phyloP scores from a whole-genome alignment of 1,139 yeast species.

The Hemisphaericaspora xylanilytica region DNA sequence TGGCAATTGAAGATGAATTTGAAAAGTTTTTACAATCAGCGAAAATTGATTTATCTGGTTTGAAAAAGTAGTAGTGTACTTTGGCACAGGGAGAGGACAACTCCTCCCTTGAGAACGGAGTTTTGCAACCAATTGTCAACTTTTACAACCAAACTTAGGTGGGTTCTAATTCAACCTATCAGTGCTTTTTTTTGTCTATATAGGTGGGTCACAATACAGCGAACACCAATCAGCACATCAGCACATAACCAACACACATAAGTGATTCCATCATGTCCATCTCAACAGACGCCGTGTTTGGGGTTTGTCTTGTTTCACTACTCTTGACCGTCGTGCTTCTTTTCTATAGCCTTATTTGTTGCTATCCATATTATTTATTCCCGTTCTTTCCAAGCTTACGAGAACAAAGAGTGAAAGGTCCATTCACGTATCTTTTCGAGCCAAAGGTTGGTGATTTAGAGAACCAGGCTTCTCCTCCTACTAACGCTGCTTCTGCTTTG shows the following conservation, averaged over 20 bases:
- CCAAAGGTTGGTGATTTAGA: slow-evolving; percentile 8
- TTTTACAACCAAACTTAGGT: background rate
- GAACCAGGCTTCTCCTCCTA: slow-evolving; percentile 4
- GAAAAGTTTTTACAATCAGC: slow-evolving; percentile 20
- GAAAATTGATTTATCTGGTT: slow-evolving; percentile 11
- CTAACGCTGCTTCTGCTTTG: slow-evolving; percentile 11
- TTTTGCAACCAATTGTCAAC: slow-evolving; percentile 15
- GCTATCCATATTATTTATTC: background rate
- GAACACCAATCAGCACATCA: no score
- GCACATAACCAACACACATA: background rate
- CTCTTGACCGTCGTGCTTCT: background rate
- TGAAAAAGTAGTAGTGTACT: slow-evolving; percentile 6
- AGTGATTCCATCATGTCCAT: slow-evolving; percentile 4
- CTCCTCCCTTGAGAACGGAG: background rate
- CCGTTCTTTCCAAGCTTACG: background rate
- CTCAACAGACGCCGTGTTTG: slow-evolving; percentile 10
- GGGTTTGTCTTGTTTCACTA: background rate
- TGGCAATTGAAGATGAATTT: slow-evolving; percentile 27
- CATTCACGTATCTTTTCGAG: background rate
- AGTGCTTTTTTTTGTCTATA: no score
- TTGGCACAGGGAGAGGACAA: background rate
- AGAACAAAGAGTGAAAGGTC: background rate
- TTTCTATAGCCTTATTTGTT: background rate
- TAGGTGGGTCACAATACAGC: no score
- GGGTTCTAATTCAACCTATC: no score